Base-by-base conservation (phyloP, 2,329 filamentous ascomycete genomes). In the Huntiella savannae region DNA sequence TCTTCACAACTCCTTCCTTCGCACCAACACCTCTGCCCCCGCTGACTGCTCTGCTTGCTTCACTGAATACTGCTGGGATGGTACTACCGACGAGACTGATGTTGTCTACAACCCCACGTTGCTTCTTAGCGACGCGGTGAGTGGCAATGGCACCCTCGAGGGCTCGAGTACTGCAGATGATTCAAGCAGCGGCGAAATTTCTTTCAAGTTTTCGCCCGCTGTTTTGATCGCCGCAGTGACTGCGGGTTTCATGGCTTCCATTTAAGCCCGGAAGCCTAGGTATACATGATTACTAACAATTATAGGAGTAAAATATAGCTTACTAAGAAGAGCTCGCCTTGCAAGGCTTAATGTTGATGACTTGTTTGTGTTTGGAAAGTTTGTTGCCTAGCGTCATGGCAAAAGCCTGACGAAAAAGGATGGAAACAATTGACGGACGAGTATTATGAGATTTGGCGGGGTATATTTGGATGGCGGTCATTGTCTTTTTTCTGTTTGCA, bases 21-120 rank as follows among this genome's bases (percentile, higher is more conserved):
- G 84, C 43, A 88, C 83, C 0, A 67, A 69, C 13, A 80, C 79
- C 0, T 52, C 63, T 0, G 69, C 87, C 1, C 88, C 88, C 0
- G 67, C 71, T 0, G 75, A 73, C 7, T 98, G 91, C 64, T 67
- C 63, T 38, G 56, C 69, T 43, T 98, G 91, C 64, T 96, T 95
- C 61, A 53, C 66, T 10, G 62, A 66, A 15, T 95, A 95, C 65
- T 98, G 91, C 71, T 98, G 91, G 91, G 74, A 95, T 59, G 91
- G 91, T n/a, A 82, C 73, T 17, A n/a, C 39, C 33, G 43, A 46
- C 36, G 45, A 33, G 37, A 46, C 47, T 33, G 33, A 38, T 5
- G 47, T 41, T 19, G 33, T 33, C 11, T 52, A 50, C 32, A 13
- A 46, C 17, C 50, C 50, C 11, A 43, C 28, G 28, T 15, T 43